Conservation (phyloP, 2,329 filamentous ascomycete species). For the Aureobasidium sp. region DNA sequence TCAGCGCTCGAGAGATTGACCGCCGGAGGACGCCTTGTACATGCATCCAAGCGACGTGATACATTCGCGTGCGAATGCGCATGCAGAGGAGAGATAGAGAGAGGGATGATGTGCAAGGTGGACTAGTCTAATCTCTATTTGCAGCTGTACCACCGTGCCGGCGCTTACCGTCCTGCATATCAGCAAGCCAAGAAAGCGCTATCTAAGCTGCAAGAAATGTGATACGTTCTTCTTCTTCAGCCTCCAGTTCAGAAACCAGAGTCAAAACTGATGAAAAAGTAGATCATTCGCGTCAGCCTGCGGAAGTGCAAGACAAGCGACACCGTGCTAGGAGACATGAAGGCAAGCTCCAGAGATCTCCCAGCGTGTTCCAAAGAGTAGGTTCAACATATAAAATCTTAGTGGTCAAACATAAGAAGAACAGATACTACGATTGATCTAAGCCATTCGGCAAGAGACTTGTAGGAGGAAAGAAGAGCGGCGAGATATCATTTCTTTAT, state of each 20-base stretch:
- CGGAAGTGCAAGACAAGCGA: slow-evolving; percentile 7
- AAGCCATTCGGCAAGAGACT: background rate
- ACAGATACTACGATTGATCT: slow-evolving; percentile 8
- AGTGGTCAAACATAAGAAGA: slow-evolving; percentile 10
- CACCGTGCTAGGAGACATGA: background rate
- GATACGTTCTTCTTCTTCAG: slow-evolving; percentile 9
- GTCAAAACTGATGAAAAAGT: slow-evolving; percentile 8
- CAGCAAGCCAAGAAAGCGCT: background rate
- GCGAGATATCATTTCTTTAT: background rate
- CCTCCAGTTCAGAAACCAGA: background rate
- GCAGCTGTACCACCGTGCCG: background rate
- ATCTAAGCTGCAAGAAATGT: background rate
- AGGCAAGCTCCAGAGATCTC: background rate
- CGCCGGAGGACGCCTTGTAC: background rate
- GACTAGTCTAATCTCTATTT: background rate
- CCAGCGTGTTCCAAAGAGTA: background rate
- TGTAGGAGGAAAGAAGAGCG: background rate
- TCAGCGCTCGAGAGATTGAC: background rate
- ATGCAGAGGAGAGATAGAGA: background rate
- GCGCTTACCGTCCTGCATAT: slow-evolving; percentile 4
- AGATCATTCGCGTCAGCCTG: slow-evolving; percentile 2
- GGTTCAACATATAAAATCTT: slow-evolving; percentile 4
- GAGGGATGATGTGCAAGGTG: background rate
- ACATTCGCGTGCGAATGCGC: background rate
- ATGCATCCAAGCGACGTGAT: background rate